phyloP scores from a whole-genome alignment of 1,284 basidiomycete genomes.

The Trichosporon sp. region DNA sequence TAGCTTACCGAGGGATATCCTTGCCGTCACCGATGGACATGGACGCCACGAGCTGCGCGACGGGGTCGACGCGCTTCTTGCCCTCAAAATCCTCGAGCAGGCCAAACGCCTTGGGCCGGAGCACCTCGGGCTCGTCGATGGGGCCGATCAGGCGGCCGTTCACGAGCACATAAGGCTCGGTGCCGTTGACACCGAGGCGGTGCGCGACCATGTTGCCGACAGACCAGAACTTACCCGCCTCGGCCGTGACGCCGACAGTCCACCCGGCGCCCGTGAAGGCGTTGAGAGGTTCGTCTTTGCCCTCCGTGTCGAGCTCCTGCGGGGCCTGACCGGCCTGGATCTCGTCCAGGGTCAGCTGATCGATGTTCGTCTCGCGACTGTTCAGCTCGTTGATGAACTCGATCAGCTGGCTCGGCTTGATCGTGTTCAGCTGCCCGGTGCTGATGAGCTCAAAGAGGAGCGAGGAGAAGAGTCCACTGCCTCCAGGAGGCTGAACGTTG shows the following conservation, averaged over 20 bases:
- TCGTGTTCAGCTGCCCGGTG: constrained; percentile 34
- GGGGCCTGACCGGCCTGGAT: constrained; percentile 20
- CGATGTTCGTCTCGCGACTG: constrained; percentile 23
- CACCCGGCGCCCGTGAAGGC: constrained; percentile 36
- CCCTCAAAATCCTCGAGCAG: constrained; percentile 72
- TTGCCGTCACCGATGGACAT: constrained; percentile 58
- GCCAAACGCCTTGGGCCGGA: constrained; percentile 68
- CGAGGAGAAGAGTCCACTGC: constrained; percentile 41
- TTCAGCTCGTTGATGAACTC: constrained; percentile 45
- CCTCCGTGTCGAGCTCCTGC: constrained; percentile 3
- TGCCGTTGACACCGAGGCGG: constrained; percentile 62
- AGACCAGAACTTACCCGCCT: constrained; percentile 51
- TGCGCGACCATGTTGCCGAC: constrained; percentile 36
- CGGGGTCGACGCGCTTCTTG: constrained; percentile 67
- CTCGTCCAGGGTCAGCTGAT: constrained; percentile 32
- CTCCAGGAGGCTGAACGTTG: constrained; percentile 38
- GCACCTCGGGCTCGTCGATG: constrained; percentile 60
- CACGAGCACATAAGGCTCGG: constrained; percentile 67
- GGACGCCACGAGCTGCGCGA: constrained; percentile 66
- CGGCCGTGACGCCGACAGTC: constrained; percentile 38
- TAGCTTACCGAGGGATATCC: constrained; percentile 59
- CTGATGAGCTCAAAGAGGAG: constrained; percentile 48
- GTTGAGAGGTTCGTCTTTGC: constrained; percentile 20
- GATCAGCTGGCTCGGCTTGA: constrained; percentile 43
- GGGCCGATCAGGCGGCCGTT: constrained; percentile 79